Base-by-base conservation (phyloP, 1,139 yeast genomes). In the Pneumocystis murina region DNA sequence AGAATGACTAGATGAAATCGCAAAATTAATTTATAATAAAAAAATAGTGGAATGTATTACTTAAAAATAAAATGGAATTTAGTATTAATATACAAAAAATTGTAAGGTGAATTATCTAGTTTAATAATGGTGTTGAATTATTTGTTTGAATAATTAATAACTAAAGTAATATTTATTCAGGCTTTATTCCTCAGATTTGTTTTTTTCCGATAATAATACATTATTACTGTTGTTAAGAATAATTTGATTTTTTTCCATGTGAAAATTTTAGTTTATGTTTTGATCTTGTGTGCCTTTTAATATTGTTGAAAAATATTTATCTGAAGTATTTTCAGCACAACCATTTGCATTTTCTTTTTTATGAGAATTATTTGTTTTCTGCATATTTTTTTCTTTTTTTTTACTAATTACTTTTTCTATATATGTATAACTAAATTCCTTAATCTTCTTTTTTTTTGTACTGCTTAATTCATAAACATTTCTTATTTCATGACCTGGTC, bases 361-460 rank as follows among this genome's bases (percentile, higher is more conserved):
- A 65, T 73, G 33, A 8, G 33, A 24, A 24, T 24, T 48, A 24
- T 16, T 48, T 43, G 54, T 71, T 71, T 75, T 65, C 69, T 72
- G 70, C 75, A 79, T 82, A 58, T 75, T 75, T 62, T 76, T 73
- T 67, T 78, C 79, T 70, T 85, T 86, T 14, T 73, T 66, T 66
- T 16, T 48, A 24, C 16, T 48, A 48, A 48, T 48, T 4, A 85
- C 85, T 74, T 87, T 90, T 12, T 80, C 84, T 95, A 91, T 88
- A 71, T 86, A 91, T 2, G 74, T 75, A 60, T 78, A 78, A 16
- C 83, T 79, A 71, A 86, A 90, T 40, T 74, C 79, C 72, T 86
- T 85, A 43, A 90, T 78, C 71, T 90, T 90, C 68, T 80, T 79
- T 68, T 82, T 76, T 73, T 87, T 88, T 43, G 83, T 86, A 16